Evolutionary conservation across 805 yeast species (phyloP).

Genomic region (Debaryomyces castellii): DNA sequence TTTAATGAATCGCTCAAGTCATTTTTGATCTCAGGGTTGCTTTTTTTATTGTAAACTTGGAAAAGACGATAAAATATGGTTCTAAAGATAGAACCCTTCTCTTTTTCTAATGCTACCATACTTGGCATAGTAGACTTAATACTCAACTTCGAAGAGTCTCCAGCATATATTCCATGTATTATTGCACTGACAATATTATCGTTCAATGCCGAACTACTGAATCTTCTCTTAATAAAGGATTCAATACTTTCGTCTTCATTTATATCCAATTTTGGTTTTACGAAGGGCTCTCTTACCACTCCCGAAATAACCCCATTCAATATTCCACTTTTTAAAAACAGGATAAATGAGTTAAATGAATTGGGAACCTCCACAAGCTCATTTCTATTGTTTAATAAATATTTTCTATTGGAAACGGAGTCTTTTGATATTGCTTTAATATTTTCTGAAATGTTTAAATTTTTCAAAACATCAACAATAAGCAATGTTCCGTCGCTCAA

Average conservation of each 20-base stretch:
- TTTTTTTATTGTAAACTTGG: not conserved
- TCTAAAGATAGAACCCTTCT: constrained; percentile 51
- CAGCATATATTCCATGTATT: constrained; percentile 85
- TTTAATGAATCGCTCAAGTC: constrained; percentile 17
- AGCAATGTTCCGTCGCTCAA: constrained; percentile 74
- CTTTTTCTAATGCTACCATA: constrained; percentile 56
- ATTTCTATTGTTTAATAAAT: constrained; percentile 49
- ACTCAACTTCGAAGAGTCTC: constrained; percentile 65
- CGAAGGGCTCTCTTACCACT: constrained; percentile 52
- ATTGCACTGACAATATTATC: constrained; percentile 74
- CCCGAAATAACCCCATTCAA: constrained; percentile 46
- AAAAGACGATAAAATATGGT: constrained; percentile 5
- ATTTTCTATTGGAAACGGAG: constrained; percentile 72
- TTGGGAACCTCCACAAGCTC: constrained; percentile 57
- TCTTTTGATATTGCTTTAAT: constrained; percentile 57
- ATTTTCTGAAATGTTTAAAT: constrained; percentile 47
- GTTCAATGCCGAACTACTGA: constrained; percentile 52
- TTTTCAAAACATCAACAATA: constrained; percentile 57
- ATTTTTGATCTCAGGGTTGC: not conserved
- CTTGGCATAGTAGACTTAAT: constrained; percentile 57
- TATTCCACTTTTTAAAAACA: constrained; percentile 38
- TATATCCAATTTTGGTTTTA: constrained; percentile 15
- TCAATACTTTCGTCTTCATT: constrained; percentile 69
- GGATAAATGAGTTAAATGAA: constrained; percentile 25
- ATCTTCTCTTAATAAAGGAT: constrained; percentile 64